phyloP scores from a whole-genome alignment of 2,329 filamentous ascomycete genomes.

The Hypoxylon sp. region DNA sequence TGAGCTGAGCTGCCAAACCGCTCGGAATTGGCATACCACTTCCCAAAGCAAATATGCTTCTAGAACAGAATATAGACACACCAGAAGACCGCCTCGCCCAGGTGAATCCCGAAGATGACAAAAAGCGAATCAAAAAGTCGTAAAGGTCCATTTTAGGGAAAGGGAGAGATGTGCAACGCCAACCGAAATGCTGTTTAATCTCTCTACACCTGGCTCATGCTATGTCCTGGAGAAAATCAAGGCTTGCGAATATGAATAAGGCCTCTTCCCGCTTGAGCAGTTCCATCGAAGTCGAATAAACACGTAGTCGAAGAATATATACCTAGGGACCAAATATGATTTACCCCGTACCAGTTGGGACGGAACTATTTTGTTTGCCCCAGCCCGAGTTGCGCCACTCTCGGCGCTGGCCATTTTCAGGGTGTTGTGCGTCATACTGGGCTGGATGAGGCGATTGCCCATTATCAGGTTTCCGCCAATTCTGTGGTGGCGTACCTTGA shows the following conservation, averaged over 20 bases:
- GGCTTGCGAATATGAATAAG: conserved; percentile 39
- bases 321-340: conserved; percentile 31
- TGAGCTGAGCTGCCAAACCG: conserved; percentile 45
- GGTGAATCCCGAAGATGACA: conserved; percentile 31
- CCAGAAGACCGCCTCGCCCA: conserved; percentile 43
- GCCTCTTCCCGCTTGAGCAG: conserved; percentile 39
- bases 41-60: conserved; percentile 47
- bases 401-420: conserved; percentile 62
- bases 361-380: conserved; percentile 66
- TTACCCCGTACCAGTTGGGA: conserved; percentile 63
- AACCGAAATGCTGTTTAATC: conserved; percentile 53
- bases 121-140: conserved; percentile 45
- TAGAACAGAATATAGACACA: conserved; percentile 44
- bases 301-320: conserved; percentile 48
- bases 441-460: conserved; percentile 62
- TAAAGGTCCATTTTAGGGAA: conserved; percentile 38
- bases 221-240: conserved; percentile 49
- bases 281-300: conserved; percentile 45
- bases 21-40: conserved; percentile 38
- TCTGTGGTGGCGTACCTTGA: conserved; percentile 66
- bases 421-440: conserved; percentile 60
- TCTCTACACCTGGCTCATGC: conserved; percentile 51
- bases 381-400: conserved; percentile 73
- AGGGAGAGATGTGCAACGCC: conserved; percentile 52
- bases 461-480: conserved; percentile 65